Evolutionary conservation across 1,284 basidiomycete species (phyloP).

Genomic region (Tilletia indica): DNA sequence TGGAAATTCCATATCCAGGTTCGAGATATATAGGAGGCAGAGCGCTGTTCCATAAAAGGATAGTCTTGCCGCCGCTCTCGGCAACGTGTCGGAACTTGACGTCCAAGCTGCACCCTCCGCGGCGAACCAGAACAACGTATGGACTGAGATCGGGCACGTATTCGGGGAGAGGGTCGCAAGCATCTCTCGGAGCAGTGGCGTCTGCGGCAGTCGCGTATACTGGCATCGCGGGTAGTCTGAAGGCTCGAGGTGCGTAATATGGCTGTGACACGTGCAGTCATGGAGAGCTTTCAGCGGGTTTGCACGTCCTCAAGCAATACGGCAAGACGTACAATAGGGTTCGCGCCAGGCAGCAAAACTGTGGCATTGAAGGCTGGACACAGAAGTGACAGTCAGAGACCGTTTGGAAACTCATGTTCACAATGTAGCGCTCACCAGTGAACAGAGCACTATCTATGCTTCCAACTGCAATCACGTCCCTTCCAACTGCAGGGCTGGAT

Average conservation of each 20-base stretch:
- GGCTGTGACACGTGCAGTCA: neutral
- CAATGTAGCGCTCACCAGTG: slow-evolving; percentile 1
- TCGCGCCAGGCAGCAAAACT: neutral
- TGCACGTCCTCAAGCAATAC: neutral
- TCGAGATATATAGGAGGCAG: slow-evolving; percentile 18
- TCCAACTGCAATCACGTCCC: slow-evolving; percentile 20
- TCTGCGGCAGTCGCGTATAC: slow-evolving; percentile 52
- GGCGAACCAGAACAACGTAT: slow-evolving; percentile 62
- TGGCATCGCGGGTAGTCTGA: slow-evolving; percentile 19
- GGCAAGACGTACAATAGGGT: slow-evolving; percentile 1
- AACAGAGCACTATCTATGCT: slow-evolving; percentile 21
- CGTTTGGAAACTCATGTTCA: too few species aligned
- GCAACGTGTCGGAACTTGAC: slow-evolving; percentile 18
- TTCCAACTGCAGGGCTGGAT: slow-evolving; percentile 19
- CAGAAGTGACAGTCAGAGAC: neutral
- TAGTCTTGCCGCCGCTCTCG: neutral
- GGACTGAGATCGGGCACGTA: slow-evolving; percentile 62
- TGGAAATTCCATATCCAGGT: slow-evolving; percentile 16
- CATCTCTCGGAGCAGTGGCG: slow-evolving; percentile 59
- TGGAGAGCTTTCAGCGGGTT: too few species aligned
- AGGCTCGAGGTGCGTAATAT: slow-evolving; percentile 16
- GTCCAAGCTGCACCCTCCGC: slow-evolving; percentile 56
- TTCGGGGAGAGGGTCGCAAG: slow-evolving; percentile 63
- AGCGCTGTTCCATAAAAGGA: slow-evolving; percentile 11
- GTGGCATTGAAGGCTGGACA: slow-evolving; percentile 20